These are phyloP conservation scores for Leptographium wingfieldii DNA, from an alignment of 2,329 filamentous ascomycete genomes.

Conservation along the genomic window DNA sequence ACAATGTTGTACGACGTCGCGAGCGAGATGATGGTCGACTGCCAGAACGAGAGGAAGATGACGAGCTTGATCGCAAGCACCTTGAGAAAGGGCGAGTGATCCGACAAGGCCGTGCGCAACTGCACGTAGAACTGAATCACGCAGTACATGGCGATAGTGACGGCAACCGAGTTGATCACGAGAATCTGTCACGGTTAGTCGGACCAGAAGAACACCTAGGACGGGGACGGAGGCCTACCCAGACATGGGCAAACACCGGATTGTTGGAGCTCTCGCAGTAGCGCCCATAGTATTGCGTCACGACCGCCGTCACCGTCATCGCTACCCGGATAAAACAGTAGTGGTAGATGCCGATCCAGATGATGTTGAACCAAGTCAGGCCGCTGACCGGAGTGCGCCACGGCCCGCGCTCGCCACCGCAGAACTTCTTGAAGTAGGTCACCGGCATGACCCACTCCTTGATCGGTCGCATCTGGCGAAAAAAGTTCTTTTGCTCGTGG, in stretches of 20 bases:
- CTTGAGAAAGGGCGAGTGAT: conserved; percentile 65
- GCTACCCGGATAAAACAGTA: conserved; percentile 72
- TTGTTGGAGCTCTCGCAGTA: conserved; percentile 73
- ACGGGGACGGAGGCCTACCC: conserved; percentile 36
- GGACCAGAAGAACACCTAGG: background rate
- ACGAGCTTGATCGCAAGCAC: conserved; percentile 80
- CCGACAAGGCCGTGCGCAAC: conserved; percentile 52
- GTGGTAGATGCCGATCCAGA: conserved; percentile 74
- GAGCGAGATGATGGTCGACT: conserved; percentile 41
- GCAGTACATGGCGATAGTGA: conserved; percentile 79
- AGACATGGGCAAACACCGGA: conserved; percentile 72
- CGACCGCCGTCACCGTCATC: conserved; percentile 67
- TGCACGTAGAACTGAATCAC: conserved; percentile 80
- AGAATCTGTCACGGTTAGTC: conserved; percentile 33
- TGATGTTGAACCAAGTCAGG: conserved; percentile 80
- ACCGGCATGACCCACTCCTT: conserved; percentile 67
- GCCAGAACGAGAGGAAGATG: conserved; percentile 88
- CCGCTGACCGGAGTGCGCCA: conserved; percentile 69
- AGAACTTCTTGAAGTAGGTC: conserved; percentile 56
- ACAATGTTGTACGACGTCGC: conserved; percentile 49
- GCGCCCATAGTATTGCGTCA: conserved; percentile 52
- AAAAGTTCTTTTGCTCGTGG: conserved; percentile 72
- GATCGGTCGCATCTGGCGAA: conserved; percentile 51
- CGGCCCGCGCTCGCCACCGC: conserved; percentile 53
- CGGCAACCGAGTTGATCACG: conserved; percentile 56